Conservation (phyloP, 176 grass and related monocot genomes). For the Miscanthus lutarioriparius region DNA sequence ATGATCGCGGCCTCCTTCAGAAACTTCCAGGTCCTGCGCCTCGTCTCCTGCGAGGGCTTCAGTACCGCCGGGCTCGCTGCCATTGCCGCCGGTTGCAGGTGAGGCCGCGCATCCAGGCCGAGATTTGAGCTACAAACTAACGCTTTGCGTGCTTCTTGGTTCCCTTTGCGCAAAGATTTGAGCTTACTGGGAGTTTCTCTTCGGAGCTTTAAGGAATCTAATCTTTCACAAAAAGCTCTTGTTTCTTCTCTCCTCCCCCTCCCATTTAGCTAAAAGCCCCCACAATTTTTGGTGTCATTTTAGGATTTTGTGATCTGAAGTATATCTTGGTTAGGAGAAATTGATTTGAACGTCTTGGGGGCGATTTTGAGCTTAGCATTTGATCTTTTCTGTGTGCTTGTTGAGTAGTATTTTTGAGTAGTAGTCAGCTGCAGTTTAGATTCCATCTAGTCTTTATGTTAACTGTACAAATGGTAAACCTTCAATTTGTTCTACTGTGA, state of each 20-base stretch:
- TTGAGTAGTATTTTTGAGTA: background rate
- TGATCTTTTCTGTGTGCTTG: slow-evolving; percentile 4
- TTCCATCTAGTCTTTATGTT: slow-evolving; percentile 29
- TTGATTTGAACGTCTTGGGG: background rate
- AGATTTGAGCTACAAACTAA: slow-evolving; percentile 33
- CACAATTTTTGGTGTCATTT: background rate
- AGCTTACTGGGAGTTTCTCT: background rate
- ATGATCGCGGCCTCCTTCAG: slow-evolving; percentile 61
- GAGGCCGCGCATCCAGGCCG: background rate
- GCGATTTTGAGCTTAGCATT: background rate
- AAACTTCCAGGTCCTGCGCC: slow-evolving; percentile 67
- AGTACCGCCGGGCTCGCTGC: slow-evolving; percentile 62
- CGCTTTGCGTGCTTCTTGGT: slow-evolving; percentile 9
- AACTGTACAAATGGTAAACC: background rate
- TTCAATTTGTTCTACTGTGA: slow-evolving; percentile 10
- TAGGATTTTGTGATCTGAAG: slow-evolving; percentile 11
- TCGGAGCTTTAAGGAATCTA: slow-evolving; percentile 12
- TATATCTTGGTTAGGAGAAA: background rate
- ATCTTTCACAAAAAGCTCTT: slow-evolving; percentile 7
- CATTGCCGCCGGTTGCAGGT: slow-evolving; percentile 75
- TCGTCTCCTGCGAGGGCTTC: slow-evolving; percentile 75
- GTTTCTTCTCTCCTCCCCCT: background rate
- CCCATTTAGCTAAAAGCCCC: slow-evolving; percentile 10
- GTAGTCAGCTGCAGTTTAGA: background rate
- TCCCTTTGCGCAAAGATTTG: slow-evolving; percentile 9